These are phyloP conservation scores for Aureobasidium musti DNA, from an alignment of 2,329 filamentous ascomycete genomes.

Conservation along the genomic window DNA sequence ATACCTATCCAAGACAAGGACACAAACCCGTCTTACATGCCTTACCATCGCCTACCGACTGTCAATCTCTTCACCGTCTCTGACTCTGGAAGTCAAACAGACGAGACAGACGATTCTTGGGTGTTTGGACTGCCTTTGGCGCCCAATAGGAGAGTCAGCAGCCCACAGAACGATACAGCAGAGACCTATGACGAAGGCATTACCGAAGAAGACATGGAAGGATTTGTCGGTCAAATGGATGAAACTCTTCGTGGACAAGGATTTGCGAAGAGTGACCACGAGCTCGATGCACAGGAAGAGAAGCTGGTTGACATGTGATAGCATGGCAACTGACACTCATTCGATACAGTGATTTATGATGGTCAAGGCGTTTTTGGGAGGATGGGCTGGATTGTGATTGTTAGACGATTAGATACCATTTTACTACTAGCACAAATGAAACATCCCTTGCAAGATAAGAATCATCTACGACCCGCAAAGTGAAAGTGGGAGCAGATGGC, in stretches of 20 bases:
- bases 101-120: background rate
- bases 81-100: conserved; percentile 26
- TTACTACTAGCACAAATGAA: background rate
- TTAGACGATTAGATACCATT: conserved; percentile 24
- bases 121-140: conserved; percentile 25
- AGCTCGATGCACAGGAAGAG: background rate
- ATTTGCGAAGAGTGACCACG: background rate
- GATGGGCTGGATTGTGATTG: conserved; percentile 5
- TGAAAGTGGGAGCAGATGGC: background rate
- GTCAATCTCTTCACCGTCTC: conserved; percentile 73
- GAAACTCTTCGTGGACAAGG: conserved; percentile 25
- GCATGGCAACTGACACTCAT: background rate
- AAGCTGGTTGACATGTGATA: conserved; percentile 18
- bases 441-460: background rate
- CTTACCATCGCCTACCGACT: conserved; percentile 88
- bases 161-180: conserved; percentile 8
- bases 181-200: conserved; percentile 21
- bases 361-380: conserved; percentile 5
- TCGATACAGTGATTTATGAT: background rate
- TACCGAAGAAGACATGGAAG: conserved; percentile 31
- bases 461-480: too few relatives aligned
- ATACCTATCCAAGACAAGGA: conserved; percentile 72
- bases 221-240: conserved; percentile 31
- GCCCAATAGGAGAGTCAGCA: conserved; percentile 16
- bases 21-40: conserved; percentile 91